Base-by-base conservation (phyloP, 192 early-diverging fungal species). In the Backusella mclennaniae region DNA sequence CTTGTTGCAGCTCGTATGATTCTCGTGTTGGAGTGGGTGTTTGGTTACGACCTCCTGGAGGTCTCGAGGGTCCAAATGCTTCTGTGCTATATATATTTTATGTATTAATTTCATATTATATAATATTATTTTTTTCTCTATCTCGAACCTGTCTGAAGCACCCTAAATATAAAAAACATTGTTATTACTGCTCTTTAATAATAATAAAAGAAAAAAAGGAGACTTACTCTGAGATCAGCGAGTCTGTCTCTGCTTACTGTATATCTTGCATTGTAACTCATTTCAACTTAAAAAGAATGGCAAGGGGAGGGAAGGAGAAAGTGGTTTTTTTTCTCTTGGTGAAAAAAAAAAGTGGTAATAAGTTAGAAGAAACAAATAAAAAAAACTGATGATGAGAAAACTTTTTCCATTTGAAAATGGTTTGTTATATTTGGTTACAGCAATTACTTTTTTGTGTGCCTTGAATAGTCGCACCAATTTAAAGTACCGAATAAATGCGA, bases 181-280 rank as follows among this genome's bases (percentile, higher is more conserved):
- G 1, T 41, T 59, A 35, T 59, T 35, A 35, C 17, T 53, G n/a
- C 63, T 35, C 29, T 52, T n/a, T 12, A 29, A 69, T 69, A 38
- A 21, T n/a, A 69, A n/a, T 19, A 69, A 36, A n/a, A 39, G 12
- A 19, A 69, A n/a, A 36, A 41, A 71, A 26, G 23, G 23, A 38
- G 69, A 41, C 42, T 72, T 44, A 72, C 75, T 70, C 75, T 66
- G 23, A 76, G 49, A 70, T 76, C 75, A 33, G 75, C 67, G 3
- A 69, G 69, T 53, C 75, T 67, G 49, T 76, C 75, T 69, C 75
- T 69, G 35, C 41, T 76, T 31, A 56, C 63, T 23, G 67, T 46
- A 49, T 46, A 72, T 26, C 70, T 39, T 21, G 70, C 6, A 46
- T 46, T 72, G 39, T 72, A 44, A 33, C 44, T 39, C 70, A 72